These are phyloP conservation scores for Clavariopsis aquatica DNA, from an alignment of 495 filamentous ascomycete species.

Conservation along the genomic window DNA sequence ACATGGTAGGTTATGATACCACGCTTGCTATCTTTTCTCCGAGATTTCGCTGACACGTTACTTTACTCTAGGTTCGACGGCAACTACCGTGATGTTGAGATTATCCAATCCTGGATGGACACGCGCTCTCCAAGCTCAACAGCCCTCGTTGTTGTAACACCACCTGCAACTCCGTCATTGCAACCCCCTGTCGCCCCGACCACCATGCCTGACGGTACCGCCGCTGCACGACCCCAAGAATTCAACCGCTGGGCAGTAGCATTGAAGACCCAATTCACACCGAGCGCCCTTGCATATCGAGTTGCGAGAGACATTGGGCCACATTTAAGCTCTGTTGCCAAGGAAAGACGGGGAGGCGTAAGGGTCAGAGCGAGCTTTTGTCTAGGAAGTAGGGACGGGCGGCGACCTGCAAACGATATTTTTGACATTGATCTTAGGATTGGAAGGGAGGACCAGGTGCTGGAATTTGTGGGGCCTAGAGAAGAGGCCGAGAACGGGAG, in stretches of 20 bases:
- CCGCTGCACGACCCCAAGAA: slow-evolving; percentile 13
- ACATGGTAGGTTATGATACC: slow-evolving; percentile 17
- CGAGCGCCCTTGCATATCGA: slow-evolving; percentile 37
- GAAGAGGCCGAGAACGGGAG: slow-evolving; percentile 42
- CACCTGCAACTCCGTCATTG: slow-evolving; percentile 11
- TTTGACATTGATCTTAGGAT: slow-evolving; percentile 43
- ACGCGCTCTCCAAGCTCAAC: slow-evolving; percentile 35
- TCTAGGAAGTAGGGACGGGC: slow-evolving; percentile 24
- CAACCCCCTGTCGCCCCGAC: slow-evolving; percentile 20
- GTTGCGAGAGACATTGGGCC: slow-evolving; percentile 36
- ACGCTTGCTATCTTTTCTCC: too few relatives aligned
- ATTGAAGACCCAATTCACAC: slow-evolving; percentile 37
- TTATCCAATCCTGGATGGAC: slow-evolving; percentile 43
- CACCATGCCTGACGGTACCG: slow-evolving; percentile 13
- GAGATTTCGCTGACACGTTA: neutral
- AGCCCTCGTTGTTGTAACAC: slow-evolving; percentile 35
- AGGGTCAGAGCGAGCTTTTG: slow-evolving; percentile 43
- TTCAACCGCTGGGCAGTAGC: slow-evolving; percentile 38
- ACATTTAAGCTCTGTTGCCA: slow-evolving; percentile 38
- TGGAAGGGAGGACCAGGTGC: slow-evolving; percentile 35
- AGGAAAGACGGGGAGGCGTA: slow-evolving; percentile 39
- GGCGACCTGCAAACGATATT: slow-evolving; percentile 30
- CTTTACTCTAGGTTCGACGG: slow-evolving; percentile 27
- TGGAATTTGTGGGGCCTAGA: slow-evolving; percentile 42
- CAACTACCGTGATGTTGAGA: slow-evolving; percentile 34